Conservation (phyloP, 306 rosid species). For the Sicyos edulis region DNA sequence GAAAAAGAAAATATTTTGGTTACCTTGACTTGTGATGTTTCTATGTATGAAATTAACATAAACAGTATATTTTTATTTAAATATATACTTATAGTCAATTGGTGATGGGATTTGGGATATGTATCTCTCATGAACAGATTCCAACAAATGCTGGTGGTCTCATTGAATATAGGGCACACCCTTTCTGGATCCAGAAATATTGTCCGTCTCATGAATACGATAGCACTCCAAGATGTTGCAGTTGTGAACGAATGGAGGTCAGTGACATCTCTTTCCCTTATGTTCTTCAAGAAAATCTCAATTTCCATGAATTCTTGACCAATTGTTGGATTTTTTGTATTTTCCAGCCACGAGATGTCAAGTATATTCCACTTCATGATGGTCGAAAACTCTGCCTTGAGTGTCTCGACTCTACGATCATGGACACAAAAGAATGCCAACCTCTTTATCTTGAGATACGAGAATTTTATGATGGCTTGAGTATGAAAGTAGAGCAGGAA, state of each 20-base stretch:
- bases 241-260: conserved; percentile 99
- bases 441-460: conserved; percentile 81
- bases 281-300: background rate
- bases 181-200: conserved; percentile 94
- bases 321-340: conserved; percentile 18
- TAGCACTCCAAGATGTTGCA: conserved; percentile 87
- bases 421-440: conserved; percentile 80
- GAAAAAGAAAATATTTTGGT: background rate
- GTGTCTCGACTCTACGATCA: conserved; percentile 87
- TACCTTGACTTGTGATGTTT: background rate
- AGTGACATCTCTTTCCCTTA: conserved; percentile 24
- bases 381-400: conserved; percentile 94
- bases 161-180: conserved; percentile 99
- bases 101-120: conserved; percentile 48
- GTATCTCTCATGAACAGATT: conserved; percentile 72
- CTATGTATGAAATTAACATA: background rate
- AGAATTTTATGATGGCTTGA: conserved; percentile 67
- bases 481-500: conserved; percentile 88
- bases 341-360: conserved; percentile 63
- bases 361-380: conserved; percentile 64
- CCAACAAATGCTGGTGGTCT: conserved; percentile 99
- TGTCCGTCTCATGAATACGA: conserved; percentile 97
- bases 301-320: conserved; percentile 11
- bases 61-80: conserved; percentile 12
- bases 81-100: conserved; percentile 36